Evolutionary conservation across 2,329 filamentous ascomycete species (phyloP).

Genomic region (Dothideomycetes sp.): DNA sequence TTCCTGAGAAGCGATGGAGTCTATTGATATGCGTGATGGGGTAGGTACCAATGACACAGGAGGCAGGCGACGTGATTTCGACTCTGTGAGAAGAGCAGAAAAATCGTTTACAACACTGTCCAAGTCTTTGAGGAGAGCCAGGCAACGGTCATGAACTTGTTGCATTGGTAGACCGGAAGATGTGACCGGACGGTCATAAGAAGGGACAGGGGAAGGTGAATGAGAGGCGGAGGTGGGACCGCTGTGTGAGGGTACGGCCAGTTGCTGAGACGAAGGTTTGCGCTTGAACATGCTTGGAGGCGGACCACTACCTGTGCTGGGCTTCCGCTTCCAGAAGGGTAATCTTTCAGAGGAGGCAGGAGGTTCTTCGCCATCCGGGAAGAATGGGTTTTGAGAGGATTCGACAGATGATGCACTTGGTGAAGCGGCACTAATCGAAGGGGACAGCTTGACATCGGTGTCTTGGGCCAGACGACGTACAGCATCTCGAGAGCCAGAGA

Average conservation of each 20-base stretch:
- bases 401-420: constrained; percentile 17
- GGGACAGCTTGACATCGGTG: constrained; percentile 56
- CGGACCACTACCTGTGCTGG: constrained; percentile 43
- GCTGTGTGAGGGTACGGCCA: constrained; percentile 39
- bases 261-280: constrained; percentile 43
- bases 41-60: constrained; percentile 19
- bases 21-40: constrained; percentile 59
- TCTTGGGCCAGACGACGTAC: constrained; percentile 79
- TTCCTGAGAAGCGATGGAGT: constrained; percentile 74
- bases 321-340: constrained; percentile 88
- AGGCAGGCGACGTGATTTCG: constrained; percentile 62
- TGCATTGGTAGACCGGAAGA: constrained; percentile 26
- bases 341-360: constrained; percentile 46
- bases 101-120: constrained; percentile 80
- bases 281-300: constrained; percentile 37
- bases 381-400: constrained; percentile 21
- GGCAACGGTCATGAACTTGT: constrained; percentile 70
- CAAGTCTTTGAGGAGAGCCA: constrained; percentile 73
- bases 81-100: constrained; percentile 63
- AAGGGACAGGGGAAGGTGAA: constrained; percentile 27
- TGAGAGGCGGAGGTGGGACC: constrained; percentile 14
- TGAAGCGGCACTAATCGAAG: constrained; percentile 25
- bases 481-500: constrained; percentile 81
- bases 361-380: constrained; percentile 23
- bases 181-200: constrained; percentile 23